These are phyloP conservation scores for Colletotrichum shisoi DNA, from an alignment of 2,329 filamentous ascomycete species.

Conservation along the genomic window DNA sequence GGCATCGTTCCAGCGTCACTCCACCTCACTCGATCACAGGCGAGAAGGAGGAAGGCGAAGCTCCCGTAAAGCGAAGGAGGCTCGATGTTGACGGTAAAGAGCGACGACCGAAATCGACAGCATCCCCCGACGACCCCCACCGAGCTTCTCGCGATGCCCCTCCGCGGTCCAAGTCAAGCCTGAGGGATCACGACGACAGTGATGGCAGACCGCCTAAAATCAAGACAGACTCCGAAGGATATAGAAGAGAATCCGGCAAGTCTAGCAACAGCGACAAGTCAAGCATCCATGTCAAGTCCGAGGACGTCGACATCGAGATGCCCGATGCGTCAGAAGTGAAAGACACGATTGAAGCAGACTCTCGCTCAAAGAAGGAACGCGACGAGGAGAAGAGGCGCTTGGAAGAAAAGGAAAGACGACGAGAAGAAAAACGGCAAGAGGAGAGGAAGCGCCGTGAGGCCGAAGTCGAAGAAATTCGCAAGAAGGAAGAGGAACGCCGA, in stretches of 20 bases:
- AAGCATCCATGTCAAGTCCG: conserved; percentile 65
- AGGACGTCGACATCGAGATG: conserved; percentile 66
- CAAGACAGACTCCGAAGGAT: conserved; percentile 50
- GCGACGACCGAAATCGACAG: conserved; percentile 54
- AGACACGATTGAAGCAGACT: conserved; percentile 44
- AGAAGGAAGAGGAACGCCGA: conserved; percentile 43
- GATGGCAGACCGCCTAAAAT: conserved; percentile 44
- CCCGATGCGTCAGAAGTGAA: conserved; percentile 53
- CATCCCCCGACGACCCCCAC: conserved; percentile 57
- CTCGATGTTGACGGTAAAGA: conserved; percentile 64
- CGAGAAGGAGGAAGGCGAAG: conserved; percentile 63
- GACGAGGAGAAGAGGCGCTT: conserved; percentile 49
- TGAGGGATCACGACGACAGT: conserved; percentile 57
- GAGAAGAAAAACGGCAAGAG: conserved; percentile 40
- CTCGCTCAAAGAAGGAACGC: conserved; percentile 49
- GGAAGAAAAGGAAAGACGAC: conserved; percentile 43
- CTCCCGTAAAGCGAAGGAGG: conserved; percentile 63
- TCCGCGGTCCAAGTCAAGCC: conserved; percentile 44
- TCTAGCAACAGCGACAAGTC: conserved; percentile 55
- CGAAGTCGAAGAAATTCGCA: conserved; percentile 46
- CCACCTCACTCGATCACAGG: conserved; percentile 62
- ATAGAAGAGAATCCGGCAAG: conserved; percentile 55
- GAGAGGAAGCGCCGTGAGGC: conserved; percentile 46
- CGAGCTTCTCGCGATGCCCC: conserved; percentile 28
- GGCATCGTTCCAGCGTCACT: conserved; percentile 66